These are phyloP conservation scores for Neoboletus magnificus DNA, from an alignment of 768 basidiomycete genomes.

Conservation along the genomic window DNA sequence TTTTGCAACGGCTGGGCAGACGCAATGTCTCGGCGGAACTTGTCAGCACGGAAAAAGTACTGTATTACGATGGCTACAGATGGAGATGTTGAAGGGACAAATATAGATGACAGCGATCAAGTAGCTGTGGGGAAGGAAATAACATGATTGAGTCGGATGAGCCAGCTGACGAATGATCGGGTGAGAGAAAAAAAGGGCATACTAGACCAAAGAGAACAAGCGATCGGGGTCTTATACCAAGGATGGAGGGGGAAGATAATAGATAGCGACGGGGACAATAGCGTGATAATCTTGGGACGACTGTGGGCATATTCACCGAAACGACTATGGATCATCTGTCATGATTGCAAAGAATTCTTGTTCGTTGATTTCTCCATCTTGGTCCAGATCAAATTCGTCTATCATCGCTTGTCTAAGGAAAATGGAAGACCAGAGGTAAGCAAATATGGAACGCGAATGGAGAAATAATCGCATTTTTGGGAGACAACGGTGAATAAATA, in stretches of 20 bases:
- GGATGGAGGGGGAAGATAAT: slow-evolving; percentile 6
- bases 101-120: slow-evolving; percentile 24
- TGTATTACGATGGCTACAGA: slow-evolving; percentile 22
- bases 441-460: slow-evolving; percentile 25
- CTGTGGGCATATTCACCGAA: slow-evolving; percentile 1
- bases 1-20: slow-evolving; percentile 1
- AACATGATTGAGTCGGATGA: slow-evolving; percentile 15
- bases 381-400: slow-evolving; percentile 98
- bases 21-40: slow-evolving; percentile 22
- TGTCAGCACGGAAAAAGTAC: neutral
- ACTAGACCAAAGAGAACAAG: slow-evolving; percentile 12
- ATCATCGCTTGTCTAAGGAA: slow-evolving; percentile 94
- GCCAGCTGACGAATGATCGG: slow-evolving; percentile 13
- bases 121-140: slow-evolving; percentile 13
- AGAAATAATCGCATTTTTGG: slow-evolving; percentile 14
- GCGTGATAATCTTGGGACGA: slow-evolving; percentile 7
- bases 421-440: slow-evolving; percentile 30
- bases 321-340: slow-evolving; percentile 77
- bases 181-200: slow-evolving; percentile 20
- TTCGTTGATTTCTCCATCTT: slow-evolving; percentile 96
- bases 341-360: slow-evolving; percentile 97
- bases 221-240: slow-evolving; percentile 24
- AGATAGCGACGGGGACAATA: slow-evolving; percentile 15
- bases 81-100: neutral
- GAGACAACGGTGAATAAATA: slow-evolving; percentile 27